Conservation (phyloP, 78 protist species). For the Dictyostelium intermedium region DNA sequence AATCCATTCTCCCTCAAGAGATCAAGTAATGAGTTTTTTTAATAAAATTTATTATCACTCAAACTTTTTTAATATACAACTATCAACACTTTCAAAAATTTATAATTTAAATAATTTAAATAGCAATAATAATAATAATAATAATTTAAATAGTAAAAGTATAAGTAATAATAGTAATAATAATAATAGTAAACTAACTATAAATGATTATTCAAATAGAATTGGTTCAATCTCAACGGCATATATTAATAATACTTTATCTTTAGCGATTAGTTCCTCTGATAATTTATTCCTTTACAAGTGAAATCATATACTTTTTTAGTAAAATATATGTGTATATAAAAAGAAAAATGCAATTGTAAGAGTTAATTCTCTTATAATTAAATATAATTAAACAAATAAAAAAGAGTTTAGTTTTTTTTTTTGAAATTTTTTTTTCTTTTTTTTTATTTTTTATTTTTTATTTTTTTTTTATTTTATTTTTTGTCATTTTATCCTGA, state of each 20-base stretch:
- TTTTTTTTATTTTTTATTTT: background rate
- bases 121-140: background rate
- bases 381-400: background rate
- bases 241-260: background rate
- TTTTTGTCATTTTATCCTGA: background rate
- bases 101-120: background rate
- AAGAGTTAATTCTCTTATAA: background rate
- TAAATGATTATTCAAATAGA: constrained; percentile 1
- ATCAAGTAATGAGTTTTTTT: constrained; percentile 10
- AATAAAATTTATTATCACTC: background rate
- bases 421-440: background rate
- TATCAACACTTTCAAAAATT: constrained; percentile 16
- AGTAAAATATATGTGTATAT: background rate
- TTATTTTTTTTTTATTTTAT: background rate
- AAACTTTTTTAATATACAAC: constrained; percentile 14
- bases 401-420: background rate
- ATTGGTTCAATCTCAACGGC: constrained; percentile 1
- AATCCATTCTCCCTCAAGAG: background rate
- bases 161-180: background rate
- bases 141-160: background rate
- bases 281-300: background rate
- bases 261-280: constrained; percentile 7
- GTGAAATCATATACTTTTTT: background rate
- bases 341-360: background rate
- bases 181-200: background rate